phyloP scores from a whole-genome alignment of 2,329 filamentous ascomycete species.

The Diplodia intermedia region DNA sequence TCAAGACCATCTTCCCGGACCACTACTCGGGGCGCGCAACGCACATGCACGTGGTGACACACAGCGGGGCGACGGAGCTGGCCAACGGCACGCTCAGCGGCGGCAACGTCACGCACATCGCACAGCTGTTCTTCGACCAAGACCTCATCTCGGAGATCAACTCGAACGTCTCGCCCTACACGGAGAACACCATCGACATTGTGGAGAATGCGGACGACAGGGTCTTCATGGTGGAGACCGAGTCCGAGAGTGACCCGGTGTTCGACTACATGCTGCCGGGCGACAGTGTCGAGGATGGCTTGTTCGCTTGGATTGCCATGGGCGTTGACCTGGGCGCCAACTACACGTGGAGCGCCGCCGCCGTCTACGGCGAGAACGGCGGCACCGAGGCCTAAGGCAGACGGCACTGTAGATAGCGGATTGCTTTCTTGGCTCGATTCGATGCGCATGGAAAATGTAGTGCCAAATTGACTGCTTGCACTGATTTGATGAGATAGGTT shows the following conservation, averaged over 20 bases:
- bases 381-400: slow-evolving; percentile 8
- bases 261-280: slow-evolving; percentile 66
- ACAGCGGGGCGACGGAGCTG: slow-evolving; percentile 49
- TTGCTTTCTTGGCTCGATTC: neutral
- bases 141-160: slow-evolving; percentile 62
- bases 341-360: slow-evolving; percentile 8
- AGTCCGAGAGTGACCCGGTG: slow-evolving; percentile 59
- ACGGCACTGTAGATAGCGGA: too few relatives aligned
- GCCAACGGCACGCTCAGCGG: slow-evolving; percentile 60
- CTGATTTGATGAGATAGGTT: neutral
- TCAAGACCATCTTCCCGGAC: slow-evolving; percentile 57
- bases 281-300: slow-evolving; percentile 49
- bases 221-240: slow-evolving; percentile 54
- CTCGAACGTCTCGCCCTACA: slow-evolving; percentile 51
- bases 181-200: slow-evolving; percentile 51
- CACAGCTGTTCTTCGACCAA: slow-evolving; percentile 71
- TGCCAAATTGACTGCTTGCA: neutral
- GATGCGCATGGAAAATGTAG: too few relatives aligned
- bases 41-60: slow-evolving; percentile 49
- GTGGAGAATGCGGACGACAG: slow-evolving; percentile 62
- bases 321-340: slow-evolving; percentile 15
- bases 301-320: slow-evolving; percentile 43
- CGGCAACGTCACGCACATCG: slow-evolving; percentile 63
- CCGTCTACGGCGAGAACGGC: slow-evolving; percentile 8
- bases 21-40: slow-evolving; percentile 50